Evolutionary conservation across 371 early-diverging fungal genomes (phyloP), one percentile per base, ranked within the genome.

Genomic region (Entomophthora muscae): DNA sequence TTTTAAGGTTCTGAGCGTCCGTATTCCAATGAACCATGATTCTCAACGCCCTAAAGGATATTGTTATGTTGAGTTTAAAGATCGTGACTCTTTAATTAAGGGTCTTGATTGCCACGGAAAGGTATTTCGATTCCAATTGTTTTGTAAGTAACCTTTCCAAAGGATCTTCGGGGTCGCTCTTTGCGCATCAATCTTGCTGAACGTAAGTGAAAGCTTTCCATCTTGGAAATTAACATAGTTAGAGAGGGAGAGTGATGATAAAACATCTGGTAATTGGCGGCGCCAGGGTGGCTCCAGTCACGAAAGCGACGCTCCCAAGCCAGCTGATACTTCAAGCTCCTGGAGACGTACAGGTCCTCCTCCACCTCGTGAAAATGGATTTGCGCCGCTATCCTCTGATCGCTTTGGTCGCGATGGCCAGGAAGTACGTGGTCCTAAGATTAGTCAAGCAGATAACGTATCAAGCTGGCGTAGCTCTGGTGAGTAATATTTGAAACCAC

Each of bases 51-150:
- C 86, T 58, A 90, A 91, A 73, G 97, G 97, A 21, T 94, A 88
- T 66, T 93, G 90, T 28, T 96, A 94, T 74, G 86, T 90, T 62
- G 93, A 94, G 77, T 96, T 96, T 68, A 84, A 82, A 13, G 85
- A 84, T 63, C 63, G 84, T 24, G 91, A 90, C 10, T 84, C 85
- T 22, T 77, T 96, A 64, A 84, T 81, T 73, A 72, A 67, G 54
- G 93, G 93, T 55, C 74, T 96, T 66, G 83, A 78, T 24, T 68
- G 78, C 63, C 72, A 75, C 64, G 89, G 89, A 22, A 73, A 71
- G 63, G 78, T 75, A 66, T 32, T 42, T 31, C 52, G 7, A 51
- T 28, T n/a, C n/a, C n/a, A n/a, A n/a, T n/a, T n/a, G n/a, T n/a
- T n/a, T n/a, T n/a, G n/a, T n/a, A n/a, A n/a, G n/a, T n/a, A n/a